Conservation (phyloP, 1,284 basidiomycete genomes). For the Cerrena zonata region DNA sequence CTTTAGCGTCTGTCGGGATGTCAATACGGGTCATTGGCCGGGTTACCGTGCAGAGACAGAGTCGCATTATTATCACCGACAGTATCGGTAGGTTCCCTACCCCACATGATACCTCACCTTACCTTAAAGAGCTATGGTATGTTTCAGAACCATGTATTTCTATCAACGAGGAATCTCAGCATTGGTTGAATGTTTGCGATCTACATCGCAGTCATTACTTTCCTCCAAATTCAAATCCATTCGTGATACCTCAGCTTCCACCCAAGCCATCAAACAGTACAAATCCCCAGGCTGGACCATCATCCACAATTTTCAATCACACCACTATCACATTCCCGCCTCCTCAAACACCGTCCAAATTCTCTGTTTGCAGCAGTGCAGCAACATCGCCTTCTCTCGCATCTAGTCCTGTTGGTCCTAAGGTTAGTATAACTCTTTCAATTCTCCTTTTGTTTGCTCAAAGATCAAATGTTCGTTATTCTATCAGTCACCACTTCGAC, state of each 20-base stretch:
- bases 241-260: constrained; percentile 36
- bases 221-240: constrained; percentile 33
- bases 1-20: constrained; percentile 43
- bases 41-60: constrained; percentile 33
- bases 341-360: constrained; percentile 16
- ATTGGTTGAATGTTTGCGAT: constrained; percentile 48
- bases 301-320: no score
- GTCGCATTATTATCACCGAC: constrained; percentile 45
- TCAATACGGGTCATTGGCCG: constrained; percentile 46
- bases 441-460: neutral
- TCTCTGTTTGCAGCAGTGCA: constrained; percentile 12
- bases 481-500: constrained; percentile 38
- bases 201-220: constrained; percentile 53
- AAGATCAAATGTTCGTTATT: neutral
- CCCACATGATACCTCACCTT: no score
- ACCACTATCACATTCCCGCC: no score
- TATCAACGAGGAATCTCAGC: constrained; percentile 53
- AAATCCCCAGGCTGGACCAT: constrained; percentile 13
- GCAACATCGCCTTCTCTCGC: constrained; percentile 12
- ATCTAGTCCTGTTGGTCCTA: constrained; percentile 6
- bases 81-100: constrained; percentile 24
- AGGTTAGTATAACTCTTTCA: constrained; percentile 12
- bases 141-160: constrained; percentile 43
- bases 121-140: no score
- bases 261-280: no score